Percentiles rank a stretch among this genome's conserved stretches.
Evolutionary conservation across 2,329 filamentous ascomycete genomes (phyloP).

Genomic region (Aspergillus fructus): DNA sequence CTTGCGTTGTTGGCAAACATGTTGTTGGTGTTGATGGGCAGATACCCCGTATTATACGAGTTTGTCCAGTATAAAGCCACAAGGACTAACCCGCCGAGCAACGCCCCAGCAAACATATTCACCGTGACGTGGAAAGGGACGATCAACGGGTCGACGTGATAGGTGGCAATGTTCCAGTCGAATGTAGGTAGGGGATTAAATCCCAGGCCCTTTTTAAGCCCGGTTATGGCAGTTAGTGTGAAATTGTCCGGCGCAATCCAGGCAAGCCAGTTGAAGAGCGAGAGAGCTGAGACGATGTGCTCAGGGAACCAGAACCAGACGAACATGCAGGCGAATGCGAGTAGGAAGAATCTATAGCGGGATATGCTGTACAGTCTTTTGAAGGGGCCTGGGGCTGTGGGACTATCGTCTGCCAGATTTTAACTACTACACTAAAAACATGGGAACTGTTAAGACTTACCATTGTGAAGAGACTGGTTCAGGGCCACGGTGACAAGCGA

Average conservation of each 20-base stretch:
- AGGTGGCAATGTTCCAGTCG: conserved; percentile 10
- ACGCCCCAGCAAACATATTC: conserved; percentile 1
- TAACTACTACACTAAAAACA: background rate
- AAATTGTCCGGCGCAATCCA: conserved; percentile 10
- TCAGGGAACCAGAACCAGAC: conserved; percentile 11
- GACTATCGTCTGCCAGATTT: background rate
- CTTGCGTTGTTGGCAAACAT: conserved; percentile 6
- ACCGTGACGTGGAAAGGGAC: conserved; percentile 6
- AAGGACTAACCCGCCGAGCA: background rate
- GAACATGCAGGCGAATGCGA: conserved; percentile 8
- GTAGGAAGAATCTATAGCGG: conserved; percentile 9
- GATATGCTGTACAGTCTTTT: background rate
- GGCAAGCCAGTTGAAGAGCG: conserved; percentile 13
- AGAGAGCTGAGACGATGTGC: conserved; percentile 4
- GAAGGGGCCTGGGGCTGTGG: background rate
- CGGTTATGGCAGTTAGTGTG: conserved; percentile 5
- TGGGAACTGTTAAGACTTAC: background rate
- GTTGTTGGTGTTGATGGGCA: conserved; percentile 10
- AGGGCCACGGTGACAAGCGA: conserved; percentile 8
- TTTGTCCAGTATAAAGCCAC: conserved; percentile 7
- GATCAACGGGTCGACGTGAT: conserved; percentile 1
- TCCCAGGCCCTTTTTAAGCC: conserved; percentile 1
- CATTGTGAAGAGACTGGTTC: conserved; percentile 8
- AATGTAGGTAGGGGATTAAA: conserved; percentile 11
- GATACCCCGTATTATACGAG: conserved; percentile 6